Evolutionary conservation across 176 grass and related monocot species (phyloP), one percentile per base, ranked within the genome.

Genomic region (Aegilops tauschii): DNA sequence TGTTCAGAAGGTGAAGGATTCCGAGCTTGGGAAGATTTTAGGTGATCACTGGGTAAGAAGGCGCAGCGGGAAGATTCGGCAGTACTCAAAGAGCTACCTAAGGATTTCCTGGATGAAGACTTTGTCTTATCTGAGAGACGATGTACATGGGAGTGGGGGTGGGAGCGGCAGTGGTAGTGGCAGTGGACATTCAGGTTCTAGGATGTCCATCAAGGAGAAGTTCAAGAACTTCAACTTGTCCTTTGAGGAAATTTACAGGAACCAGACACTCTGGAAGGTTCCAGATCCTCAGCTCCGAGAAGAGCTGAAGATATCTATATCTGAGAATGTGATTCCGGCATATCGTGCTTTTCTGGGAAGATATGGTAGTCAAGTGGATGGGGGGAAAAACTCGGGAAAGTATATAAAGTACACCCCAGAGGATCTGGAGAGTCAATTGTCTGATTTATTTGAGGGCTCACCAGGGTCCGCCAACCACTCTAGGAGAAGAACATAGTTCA

Each of bases 261-360:
- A 88, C 29, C 96, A 98, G 50, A 94, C 93, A 82, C 81, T 84
- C 32, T 98, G 96, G 96, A 95, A 98, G 86, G 93, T 98, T 88
- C 92, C 90, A 31, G 96, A 98, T 87, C 75, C 88, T 80, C 93
- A 98, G 42, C 85, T 95, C 37, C 90, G 96, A 80, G 96, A 98
- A 86, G 96, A 98, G 86, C 85, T 98, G 31, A 98, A 89, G 77
- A 98, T 98, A 84, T 98, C 93, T 52, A 89, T 98, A 89, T 95
- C 93, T 54, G 96, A 95, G 78, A 93, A 88, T 78, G 92, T 98
- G 6, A 95, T 98, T 79, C 96, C 90, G 31, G 92, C 96, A 66
- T 98, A 98, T 82, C 93, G 96, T 72, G 90, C 92, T 64, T 98
- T 94, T 81, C 37, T 98, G 88, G 96, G 96, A 63, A 95, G 93